Conservation (phyloP, 768 basidiomycete genomes). For the Leccinum disarticulatum region DNA sequence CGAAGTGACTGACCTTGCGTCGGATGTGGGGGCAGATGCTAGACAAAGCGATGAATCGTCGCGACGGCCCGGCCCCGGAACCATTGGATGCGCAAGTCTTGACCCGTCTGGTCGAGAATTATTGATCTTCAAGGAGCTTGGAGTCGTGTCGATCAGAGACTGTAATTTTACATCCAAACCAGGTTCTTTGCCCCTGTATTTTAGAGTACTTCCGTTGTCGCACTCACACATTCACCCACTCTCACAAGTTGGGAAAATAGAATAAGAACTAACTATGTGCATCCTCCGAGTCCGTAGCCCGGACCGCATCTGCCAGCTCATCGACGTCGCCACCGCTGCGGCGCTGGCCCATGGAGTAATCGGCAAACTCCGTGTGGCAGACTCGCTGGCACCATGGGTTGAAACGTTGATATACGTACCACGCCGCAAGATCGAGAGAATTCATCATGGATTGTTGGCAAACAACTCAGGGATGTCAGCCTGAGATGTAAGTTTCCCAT, state of each 20-base stretch:
- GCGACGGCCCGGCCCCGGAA: constrained; percentile 19
- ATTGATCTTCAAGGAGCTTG: constrained; percentile 11
- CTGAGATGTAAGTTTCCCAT: no score
- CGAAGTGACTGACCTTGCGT: background rate
- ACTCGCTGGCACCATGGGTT: no score
- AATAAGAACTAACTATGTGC: background rate
- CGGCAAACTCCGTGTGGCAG: no score
- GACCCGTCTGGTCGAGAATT: constrained; percentile 33
- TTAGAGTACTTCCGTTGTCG: background rate
- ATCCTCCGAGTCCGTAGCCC: background rate
- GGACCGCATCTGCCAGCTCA: background rate
- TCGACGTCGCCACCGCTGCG: background rate
- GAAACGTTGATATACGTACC: no score
- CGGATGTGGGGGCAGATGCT: constrained; percentile 13
- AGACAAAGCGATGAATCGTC: constrained; percentile 22
- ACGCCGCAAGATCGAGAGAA: no score
- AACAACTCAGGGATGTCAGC: no score
- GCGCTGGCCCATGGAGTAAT: no score
- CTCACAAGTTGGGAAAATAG: background rate
- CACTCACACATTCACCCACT: no score
- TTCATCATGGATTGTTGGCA: no score
- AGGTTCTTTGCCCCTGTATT: background rate
- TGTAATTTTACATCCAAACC: no score
- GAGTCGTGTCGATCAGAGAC: background rate
- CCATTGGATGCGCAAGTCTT: constrained; percentile 15